phyloP scores from a whole-genome alignment of 257 asterid genomes.

The Thymus mandschuricus region DNA sequence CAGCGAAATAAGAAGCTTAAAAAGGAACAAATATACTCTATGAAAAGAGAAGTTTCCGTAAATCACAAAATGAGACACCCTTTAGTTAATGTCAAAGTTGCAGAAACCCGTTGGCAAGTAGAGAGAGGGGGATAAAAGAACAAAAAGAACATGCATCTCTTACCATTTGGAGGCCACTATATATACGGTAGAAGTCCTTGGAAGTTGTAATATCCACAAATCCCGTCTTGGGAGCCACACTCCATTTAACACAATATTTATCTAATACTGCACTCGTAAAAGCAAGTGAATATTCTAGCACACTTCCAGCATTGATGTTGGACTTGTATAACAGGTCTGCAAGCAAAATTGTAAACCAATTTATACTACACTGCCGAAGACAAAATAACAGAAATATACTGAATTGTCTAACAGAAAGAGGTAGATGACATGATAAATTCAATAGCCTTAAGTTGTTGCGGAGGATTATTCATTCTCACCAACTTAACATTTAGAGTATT shows the following conservation, averaged over 20 bases:
- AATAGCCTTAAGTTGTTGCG: neutral
- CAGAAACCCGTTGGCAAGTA: conserved; percentile 1
- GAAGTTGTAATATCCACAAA: conserved; percentile 95
- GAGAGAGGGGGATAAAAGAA: neutral
- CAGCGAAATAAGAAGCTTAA: neutral
- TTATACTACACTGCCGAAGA: neutral
- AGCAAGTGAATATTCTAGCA: conserved; percentile 95
- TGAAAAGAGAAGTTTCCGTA: neutral
- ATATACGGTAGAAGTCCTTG: conserved; percentile 91
- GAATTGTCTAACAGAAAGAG: neutral
- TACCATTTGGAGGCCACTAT: conserved; percentile 94
- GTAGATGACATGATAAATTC: neutral
- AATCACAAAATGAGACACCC: neutral
- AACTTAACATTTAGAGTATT: neutral
- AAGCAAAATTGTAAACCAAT: conserved; percentile 12
- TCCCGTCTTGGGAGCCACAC: conserved; percentile 89
- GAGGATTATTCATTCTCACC: neutral
- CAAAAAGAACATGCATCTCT: conserved; percentile 23
- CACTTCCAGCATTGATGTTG: conserved; percentile 92
- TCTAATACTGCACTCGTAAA: conserved; percentile 97
- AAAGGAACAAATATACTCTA: neutral
- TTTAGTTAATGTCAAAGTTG: neutral
- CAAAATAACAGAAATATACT: neutral
- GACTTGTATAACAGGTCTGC: conserved; percentile 93
- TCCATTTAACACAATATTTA: conserved; percentile 94